Conservation (phyloP, 2,329 filamentous ascomycete species). For the Fusarium setosum region DNA sequence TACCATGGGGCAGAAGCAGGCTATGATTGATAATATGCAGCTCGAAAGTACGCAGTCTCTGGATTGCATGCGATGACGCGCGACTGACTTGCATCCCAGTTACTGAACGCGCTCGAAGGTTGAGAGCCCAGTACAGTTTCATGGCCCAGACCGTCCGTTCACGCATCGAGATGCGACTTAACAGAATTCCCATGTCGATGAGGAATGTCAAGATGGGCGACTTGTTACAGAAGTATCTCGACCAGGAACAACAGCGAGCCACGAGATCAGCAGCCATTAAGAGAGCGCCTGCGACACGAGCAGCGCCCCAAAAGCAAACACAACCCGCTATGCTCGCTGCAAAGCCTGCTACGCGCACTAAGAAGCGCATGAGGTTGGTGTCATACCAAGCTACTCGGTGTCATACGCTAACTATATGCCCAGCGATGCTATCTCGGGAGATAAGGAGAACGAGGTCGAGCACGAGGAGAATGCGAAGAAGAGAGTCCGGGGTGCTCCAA, state of each 20-base stretch:
- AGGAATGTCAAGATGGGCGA: constrained; percentile 87
- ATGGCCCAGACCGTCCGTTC: constrained; percentile 88
- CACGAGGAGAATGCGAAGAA: constrained; percentile 78
- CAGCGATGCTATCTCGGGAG: constrained; percentile 73
- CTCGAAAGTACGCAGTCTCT: constrained; percentile 75
- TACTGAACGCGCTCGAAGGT: constrained; percentile 85
- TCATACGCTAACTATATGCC: constrained; percentile 40
- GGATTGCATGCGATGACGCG: constrained; percentile 26
- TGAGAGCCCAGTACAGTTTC: constrained; percentile 88
- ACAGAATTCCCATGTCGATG: constrained; percentile 85
- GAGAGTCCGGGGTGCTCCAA: constrained; percentile 59
- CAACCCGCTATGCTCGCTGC: constrained; percentile 36
- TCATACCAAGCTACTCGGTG: background rate
- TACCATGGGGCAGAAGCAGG: constrained; percentile 81
- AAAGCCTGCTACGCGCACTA: constrained; percentile 43
- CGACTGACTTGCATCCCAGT: constrained; percentile 63
- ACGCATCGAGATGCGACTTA: constrained; percentile 91
- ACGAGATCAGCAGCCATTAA: constrained; percentile 60
- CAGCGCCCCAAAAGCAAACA: constrained; percentile 51
- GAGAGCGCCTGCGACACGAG: constrained; percentile 57
- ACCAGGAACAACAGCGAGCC: constrained; percentile 56
- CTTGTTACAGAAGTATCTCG: constrained; percentile 67
- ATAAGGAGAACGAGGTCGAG: constrained; percentile 81
- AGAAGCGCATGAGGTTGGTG: constrained; percentile 65
- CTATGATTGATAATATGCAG: constrained; percentile 88